Percentiles rank a stretch among this genome's conserved stretches.
Evolutionary conservation across 2,329 filamentous ascomycete species (phyloP).

Genomic region (Talaromyces piceae): DNA sequence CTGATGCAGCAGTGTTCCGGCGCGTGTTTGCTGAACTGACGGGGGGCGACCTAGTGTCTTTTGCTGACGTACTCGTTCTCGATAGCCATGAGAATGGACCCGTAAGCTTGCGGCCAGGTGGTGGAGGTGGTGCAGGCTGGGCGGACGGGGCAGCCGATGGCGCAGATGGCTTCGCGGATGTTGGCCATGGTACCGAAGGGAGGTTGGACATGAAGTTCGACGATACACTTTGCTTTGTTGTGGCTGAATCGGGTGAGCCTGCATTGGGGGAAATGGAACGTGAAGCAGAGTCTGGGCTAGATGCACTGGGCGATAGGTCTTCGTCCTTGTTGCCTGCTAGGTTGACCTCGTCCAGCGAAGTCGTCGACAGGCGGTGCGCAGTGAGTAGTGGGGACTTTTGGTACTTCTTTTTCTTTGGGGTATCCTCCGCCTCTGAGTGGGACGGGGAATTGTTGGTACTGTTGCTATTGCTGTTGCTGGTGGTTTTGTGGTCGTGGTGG

Average conservation of each 20-base stretch:
- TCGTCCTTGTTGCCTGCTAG: conserved; percentile 54
- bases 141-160: conserved; percentile 29
- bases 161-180: conserved; percentile 14
- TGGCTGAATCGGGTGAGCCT: conserved; percentile 25
- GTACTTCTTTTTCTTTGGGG: conserved; percentile 26
- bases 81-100: conserved; percentile 85
- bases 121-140: conserved; percentile 32
- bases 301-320: conserved; percentile 21
- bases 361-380: conserved; percentile 48
- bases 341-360: conserved; percentile 59
- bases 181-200: conserved; percentile 43
- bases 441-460: conserved; percentile 20
- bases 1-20: conserved; percentile 72
- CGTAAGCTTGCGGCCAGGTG: conserved; percentile 61
- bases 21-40: conserved; percentile 41
- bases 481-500: too few species aligned
- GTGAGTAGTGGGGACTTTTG: conserved; percentile 48
- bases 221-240: conserved; percentile 25
- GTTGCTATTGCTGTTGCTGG: too few species aligned
- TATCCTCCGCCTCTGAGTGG: conserved; percentile 25
- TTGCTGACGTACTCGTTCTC: conserved; percentile 47
- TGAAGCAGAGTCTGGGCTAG: conserved; percentile 18
- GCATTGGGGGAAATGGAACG: conserved; percentile 24
- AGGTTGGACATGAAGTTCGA: conserved; percentile 58
- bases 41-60: conserved; percentile 52